Conservation (phyloP, 768 basidiomycete species). For the Pholiota microspora region DNA sequence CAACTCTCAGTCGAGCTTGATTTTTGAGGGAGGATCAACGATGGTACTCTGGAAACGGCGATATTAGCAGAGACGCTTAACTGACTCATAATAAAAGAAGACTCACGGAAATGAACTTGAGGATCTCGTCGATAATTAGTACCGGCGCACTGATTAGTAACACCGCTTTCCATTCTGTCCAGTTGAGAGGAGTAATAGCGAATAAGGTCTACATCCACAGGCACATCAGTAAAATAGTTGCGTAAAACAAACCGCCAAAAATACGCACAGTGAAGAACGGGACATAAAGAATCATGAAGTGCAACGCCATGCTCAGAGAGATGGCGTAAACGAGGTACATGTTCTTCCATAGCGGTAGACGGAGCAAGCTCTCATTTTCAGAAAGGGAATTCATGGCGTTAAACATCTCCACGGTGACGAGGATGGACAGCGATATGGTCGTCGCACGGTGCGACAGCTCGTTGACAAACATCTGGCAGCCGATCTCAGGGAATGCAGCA, state of each 20-base stretch:
- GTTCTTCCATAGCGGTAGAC: constrained; percentile 92
- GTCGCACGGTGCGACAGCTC: constrained; percentile 84
- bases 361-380: constrained; percentile 91
- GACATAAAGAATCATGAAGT: constrained; percentile 94
- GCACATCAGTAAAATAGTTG: constrained; percentile 4
- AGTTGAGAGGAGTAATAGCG: constrained; percentile 91
- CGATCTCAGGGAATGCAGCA: constrained; percentile 80
- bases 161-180: constrained; percentile 94
- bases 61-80: background rate
- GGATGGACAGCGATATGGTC: constrained; percentile 94
- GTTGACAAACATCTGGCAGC: constrained; percentile 95
- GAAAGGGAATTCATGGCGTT: constrained; percentile 98
- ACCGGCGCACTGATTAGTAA: constrained; percentile 86
- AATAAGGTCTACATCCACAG: constrained; percentile 61
- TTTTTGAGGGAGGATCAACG: background rate
- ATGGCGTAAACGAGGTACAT: constrained; percentile 89
- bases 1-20: constrained; percentile 5
- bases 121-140: constrained; percentile 81
- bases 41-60: background rate
- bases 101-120: constrained; percentile 81
- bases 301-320: constrained; percentile 86
- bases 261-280: constrained; percentile 88
- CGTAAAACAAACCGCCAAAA: background rate
- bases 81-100: background rate
- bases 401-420: constrained; percentile 97